A percentile compares a stretch with the other conserved stretches of the same genome.
phyloP scores from a whole-genome alignment of 257 asterid genomes.

The Nicotiana tabacum region DNA sequence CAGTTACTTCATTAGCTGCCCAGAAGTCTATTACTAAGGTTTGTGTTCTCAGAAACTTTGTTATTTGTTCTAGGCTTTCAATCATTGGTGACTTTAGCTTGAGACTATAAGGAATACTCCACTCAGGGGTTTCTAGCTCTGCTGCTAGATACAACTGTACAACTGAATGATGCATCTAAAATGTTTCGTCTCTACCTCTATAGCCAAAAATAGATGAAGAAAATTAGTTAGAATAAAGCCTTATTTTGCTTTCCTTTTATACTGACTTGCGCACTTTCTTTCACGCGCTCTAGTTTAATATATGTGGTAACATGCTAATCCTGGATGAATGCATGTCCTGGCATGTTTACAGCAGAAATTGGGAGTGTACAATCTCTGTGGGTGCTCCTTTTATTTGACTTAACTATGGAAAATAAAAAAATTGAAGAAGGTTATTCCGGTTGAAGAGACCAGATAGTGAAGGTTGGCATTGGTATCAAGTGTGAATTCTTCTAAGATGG shows the following conservation, averaged over 20 bases:
- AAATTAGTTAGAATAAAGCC: neutral
- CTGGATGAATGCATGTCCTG: neutral
- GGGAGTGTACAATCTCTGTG: neutral
- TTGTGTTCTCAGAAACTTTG: neutral
- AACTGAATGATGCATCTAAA: neutral
- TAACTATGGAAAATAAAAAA: neutral
- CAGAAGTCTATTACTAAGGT: slow-evolving; percentile 62
- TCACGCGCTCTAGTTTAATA: neutral
- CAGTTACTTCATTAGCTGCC: slow-evolving; percentile 32
- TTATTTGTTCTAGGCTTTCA: neutral
- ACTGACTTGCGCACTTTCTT: neutral
- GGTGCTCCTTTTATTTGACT: neutral
- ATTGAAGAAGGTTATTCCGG: neutral
- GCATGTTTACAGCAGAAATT: neutral
- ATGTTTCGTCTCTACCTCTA: neutral
- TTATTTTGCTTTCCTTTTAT: neutral
- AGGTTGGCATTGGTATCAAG: neutral
- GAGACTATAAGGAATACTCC: neutral
- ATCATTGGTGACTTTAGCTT: neutral
- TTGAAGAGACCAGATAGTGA: neutral
- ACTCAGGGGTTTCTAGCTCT: neutral
- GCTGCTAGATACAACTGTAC: neutral
- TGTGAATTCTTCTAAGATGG: neutral
- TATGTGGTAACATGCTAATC: neutral
- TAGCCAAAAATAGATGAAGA: neutral